These are phyloP conservation scores for Neobulgaria alba DNA, from an alignment of 2,329 filamentous ascomycete genomes.

Conservation along the genomic window DNA sequence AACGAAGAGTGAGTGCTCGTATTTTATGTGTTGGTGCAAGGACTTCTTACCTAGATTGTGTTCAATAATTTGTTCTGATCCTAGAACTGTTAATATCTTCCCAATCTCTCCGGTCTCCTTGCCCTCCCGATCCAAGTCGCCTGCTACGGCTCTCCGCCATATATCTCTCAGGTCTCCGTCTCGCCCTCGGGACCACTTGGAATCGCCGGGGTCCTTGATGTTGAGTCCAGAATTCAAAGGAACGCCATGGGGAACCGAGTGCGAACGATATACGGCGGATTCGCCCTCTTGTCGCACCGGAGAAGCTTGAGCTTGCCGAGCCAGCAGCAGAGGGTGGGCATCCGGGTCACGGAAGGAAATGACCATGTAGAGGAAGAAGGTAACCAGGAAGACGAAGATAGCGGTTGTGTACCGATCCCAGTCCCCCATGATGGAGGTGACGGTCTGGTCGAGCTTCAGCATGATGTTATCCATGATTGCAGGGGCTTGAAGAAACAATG, in stretches of 20 bases:
- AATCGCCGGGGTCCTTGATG: slow-evolving; percentile 70
- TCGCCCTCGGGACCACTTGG: slow-evolving; percentile 74
- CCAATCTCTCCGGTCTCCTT: slow-evolving; percentile 52
- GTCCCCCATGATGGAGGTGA: slow-evolving; percentile 62
- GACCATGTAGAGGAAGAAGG: slow-evolving; percentile 62
- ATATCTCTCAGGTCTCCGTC: slow-evolving; percentile 88
- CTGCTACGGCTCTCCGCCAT: slow-evolving; percentile 67
- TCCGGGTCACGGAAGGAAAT: slow-evolving; percentile 72
- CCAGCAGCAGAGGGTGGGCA: slow-evolving; percentile 83
- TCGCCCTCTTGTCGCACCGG: slow-evolving; percentile 76
- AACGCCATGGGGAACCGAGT: slow-evolving; percentile 77
- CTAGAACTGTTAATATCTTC: slow-evolving; percentile 70
- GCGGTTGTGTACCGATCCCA: slow-evolving; percentile 78
- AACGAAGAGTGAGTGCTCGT: no score
- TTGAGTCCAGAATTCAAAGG: slow-evolving; percentile 69
- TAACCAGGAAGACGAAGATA: slow-evolving; percentile 57
- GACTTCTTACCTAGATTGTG: slow-evolving; percentile 52
- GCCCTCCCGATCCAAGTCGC: slow-evolving; percentile 54
- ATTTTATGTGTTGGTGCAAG: no score
- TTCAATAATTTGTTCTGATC: slow-evolving; percentile 65
- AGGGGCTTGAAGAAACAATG: no score
- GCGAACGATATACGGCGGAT: slow-evolving; percentile 77
- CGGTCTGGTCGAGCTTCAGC: slow-evolving; percentile 60
- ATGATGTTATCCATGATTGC: slow-evolving; percentile 44
- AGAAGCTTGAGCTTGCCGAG: slow-evolving; percentile 71